Base-by-base conservation (phyloP, 2,329 filamentous ascomycete species). In the Pseudocercospora vitis region DNA sequence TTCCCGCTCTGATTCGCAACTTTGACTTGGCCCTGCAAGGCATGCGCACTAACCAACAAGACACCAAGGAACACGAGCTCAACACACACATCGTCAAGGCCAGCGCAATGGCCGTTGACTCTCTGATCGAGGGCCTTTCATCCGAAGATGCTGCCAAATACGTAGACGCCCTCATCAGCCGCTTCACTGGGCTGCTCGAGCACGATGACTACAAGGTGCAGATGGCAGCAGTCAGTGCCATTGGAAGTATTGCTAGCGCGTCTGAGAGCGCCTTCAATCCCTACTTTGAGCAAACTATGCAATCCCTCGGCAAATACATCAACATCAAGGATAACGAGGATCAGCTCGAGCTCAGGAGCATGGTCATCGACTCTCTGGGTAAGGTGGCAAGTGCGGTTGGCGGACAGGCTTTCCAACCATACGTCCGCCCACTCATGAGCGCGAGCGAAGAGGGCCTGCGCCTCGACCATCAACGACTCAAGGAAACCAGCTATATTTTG, bases 401-500 rank as follows among this genome's bases (percentile, higher is more conserved):
- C 16, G 78, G 89, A 29, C 81, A 89, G 70, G 80, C 87, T 44
- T 97, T 97, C 80, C 86, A 95, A 76, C 89, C 88, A 11, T 97
- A 92, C 68, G 91, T 97, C 29, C 80, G 88, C 68, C 89, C 90
- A 35, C 80, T 97, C 54, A 96, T 99, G 88, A 81, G 86, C 66
- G 87, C 92, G 11, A 96, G 89, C 62, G 91, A 96, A 74, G 91
- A 96, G 73, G 91, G 88, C 51, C 81, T 97, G 2, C 80, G 87
- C 64, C 84, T 99, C 2, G 91, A 90, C 64, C 91, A 96, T 75
- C 88, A 91, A 35, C 84, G 91, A 53, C 84, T 97, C 48, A 89
- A 91, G 73, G 94, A 99, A 78, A 96, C 91, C 58, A 96, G 90
- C 70, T 99, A 96, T 76, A 95, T 97, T 58, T 81, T 99, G 50